Conservation (phyloP, 2,329 filamentous ascomycete genomes). For the Scytalidium sp. region DNA sequence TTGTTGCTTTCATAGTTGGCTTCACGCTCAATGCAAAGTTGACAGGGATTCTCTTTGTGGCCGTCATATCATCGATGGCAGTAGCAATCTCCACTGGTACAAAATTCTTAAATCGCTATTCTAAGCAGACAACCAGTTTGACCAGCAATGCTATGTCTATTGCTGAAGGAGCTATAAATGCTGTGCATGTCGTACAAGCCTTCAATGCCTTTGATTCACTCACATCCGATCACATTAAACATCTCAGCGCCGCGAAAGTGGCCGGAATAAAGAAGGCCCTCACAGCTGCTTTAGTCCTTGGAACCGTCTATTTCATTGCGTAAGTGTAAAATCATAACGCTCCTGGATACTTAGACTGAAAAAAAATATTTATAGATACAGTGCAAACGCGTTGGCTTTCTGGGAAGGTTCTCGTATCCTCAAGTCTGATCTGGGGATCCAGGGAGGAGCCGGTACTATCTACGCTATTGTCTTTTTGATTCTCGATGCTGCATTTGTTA, state of each 20-base stretch:
- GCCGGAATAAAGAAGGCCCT: constrained; percentile 48
- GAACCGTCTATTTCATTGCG: constrained; percentile 55
- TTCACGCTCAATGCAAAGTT: constrained; percentile 55
- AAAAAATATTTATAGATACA: constrained; percentile 31
- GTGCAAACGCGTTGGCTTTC: constrained; percentile 56
- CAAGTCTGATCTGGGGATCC: not conserved
- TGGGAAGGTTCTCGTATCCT: constrained; percentile 54
- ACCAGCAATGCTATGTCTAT: constrained; percentile 48
- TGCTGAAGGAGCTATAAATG: constrained; percentile 48
- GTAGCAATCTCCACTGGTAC: constrained; percentile 44
- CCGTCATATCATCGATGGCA: constrained; percentile 49
- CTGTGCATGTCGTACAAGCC: constrained; percentile 50
- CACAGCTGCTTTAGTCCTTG: constrained; percentile 45
- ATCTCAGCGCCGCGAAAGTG: constrained; percentile 38
- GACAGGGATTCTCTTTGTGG: constrained; percentile 49
- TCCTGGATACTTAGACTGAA: not conserved
- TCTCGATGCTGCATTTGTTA: constrained; percentile 40
- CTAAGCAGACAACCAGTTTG: constrained; percentile 38
- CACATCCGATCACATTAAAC: constrained; percentile 43
- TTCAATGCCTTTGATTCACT: constrained; percentile 46
- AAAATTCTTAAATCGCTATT: constrained; percentile 37
- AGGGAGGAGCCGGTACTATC: constrained; percentile 42
- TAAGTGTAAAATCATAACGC: constrained; percentile 29
- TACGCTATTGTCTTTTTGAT: constrained; percentile 53
- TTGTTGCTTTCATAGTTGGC: constrained; percentile 56